A percentile compares a stretch with the other conserved stretches of the same genome.
Evolutionary conservation across 2,329 filamentous ascomycete genomes (phyloP).

Genomic region (Cercospora citrullina): DNA sequence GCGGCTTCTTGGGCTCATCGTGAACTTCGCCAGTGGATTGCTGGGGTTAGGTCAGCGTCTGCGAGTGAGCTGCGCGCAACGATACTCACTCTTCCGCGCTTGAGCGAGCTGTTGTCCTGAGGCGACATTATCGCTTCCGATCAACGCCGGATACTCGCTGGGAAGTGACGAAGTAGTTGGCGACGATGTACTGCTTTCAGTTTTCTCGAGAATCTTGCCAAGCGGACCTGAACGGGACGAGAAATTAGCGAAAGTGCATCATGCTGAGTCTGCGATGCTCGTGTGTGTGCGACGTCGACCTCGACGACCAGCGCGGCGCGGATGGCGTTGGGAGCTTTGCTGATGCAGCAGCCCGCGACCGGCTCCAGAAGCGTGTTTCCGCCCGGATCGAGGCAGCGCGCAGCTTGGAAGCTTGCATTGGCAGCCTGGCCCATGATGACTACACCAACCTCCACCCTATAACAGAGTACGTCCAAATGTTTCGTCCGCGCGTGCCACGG

Average conservation of each 20-base stretch:
- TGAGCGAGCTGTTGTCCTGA: constrained; percentile 77
- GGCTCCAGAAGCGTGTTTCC: not conserved
- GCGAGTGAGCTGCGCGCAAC: not conserved
- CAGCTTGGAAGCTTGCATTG: not conserved
- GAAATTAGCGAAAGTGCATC: not conserved
- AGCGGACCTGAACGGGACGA: not conserved
- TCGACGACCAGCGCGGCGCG: not conserved
- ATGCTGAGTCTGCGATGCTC: not conserved
- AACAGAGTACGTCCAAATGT: not conserved
- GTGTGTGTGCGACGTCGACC: not conserved
- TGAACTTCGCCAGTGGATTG: constrained; percentile 66
- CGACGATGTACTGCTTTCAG: not conserved
- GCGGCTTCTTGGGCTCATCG: constrained; percentile 75
- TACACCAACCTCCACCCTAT: not conserved
- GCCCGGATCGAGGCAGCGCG: not conserved
- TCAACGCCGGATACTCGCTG: not conserved
- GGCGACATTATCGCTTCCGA: constrained; percentile 31
- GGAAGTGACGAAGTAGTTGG: not conserved
- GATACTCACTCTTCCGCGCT: constrained; percentile 70
- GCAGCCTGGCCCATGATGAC: not conserved
- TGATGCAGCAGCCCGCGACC: not conserved
- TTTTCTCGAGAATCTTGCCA: not conserved
- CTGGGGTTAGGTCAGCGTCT: constrained; percentile 47
- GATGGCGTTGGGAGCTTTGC: not conserved
- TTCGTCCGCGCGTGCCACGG: constrained; percentile 5